These are phyloP conservation scores for Pyricularia grisea DNA, from an alignment of 2,329 filamentous ascomycete species.

Conservation along the genomic window DNA sequence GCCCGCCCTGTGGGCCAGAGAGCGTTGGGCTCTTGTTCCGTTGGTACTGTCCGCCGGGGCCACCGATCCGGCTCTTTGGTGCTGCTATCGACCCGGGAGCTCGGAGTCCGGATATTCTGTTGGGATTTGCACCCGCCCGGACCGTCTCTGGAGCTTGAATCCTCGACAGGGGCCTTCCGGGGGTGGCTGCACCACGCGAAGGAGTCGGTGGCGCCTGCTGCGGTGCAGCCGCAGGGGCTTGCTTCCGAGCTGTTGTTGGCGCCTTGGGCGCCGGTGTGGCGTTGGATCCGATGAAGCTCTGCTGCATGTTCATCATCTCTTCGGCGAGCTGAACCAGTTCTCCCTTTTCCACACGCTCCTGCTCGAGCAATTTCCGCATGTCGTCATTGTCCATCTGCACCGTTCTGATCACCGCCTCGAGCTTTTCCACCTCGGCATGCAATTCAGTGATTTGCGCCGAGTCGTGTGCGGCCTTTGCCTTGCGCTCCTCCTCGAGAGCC, in stretches of 20 bases:
- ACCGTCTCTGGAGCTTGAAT: slow-evolving; percentile 7
- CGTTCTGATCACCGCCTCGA: slow-evolving; percentile 62
- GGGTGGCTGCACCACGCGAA: slow-evolving; percentile 10
- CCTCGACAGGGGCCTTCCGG: slow-evolving; percentile 10
- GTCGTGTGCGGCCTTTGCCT: slow-evolving; percentile 51
- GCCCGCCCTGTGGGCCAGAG: slow-evolving; percentile 15
- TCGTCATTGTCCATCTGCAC: slow-evolving; percentile 61
- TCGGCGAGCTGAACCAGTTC: slow-evolving; percentile 74
- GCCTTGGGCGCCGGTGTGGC: slow-evolving; percentile 10
- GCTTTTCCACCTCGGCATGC: slow-evolving; percentile 64
- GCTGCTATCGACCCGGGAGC: slow-evolving; percentile 44
- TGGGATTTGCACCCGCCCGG: slow-evolving; percentile 1
- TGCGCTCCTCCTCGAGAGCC: slow-evolving; percentile 40
- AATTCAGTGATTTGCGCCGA: slow-evolving; percentile 59
- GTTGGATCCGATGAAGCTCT: slow-evolving; percentile 32
- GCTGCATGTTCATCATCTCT: slow-evolving; percentile 67
- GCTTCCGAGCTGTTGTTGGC: slow-evolving; percentile 8
- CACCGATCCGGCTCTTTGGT: slow-evolving; percentile 37
- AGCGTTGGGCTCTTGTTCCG: slow-evolving; percentile 27
- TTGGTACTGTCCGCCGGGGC: slow-evolving; percentile 28
- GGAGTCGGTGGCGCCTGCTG: slow-evolving; percentile 12
- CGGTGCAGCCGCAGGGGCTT: slow-evolving; percentile 11
- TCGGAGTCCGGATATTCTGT: slow-evolving; percentile 41
- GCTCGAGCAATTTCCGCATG: slow-evolving; percentile 56
- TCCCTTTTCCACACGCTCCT: slow-evolving; percentile 73